These are phyloP conservation scores for Fusarium nodosum DNA, from an alignment of 2,329 filamentous ascomycete genomes.

Conservation along the genomic window DNA sequence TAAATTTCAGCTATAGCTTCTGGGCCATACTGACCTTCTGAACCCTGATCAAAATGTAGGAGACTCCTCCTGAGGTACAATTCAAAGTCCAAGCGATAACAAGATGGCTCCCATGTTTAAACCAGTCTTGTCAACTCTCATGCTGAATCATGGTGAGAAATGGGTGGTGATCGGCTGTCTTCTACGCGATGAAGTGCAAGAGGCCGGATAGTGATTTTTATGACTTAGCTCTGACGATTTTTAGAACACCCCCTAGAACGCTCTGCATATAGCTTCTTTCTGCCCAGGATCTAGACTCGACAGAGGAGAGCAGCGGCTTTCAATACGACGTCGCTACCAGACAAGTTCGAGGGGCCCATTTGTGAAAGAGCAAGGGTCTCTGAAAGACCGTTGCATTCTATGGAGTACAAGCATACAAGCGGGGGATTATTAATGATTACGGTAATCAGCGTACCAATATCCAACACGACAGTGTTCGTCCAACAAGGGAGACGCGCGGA, in stretches of 20 bases:
- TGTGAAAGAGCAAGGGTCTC: slow-evolving; percentile 18
- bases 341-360: slow-evolving; percentile 14
- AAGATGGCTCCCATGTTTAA: background rate
- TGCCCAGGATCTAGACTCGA: slow-evolving; percentile 14
- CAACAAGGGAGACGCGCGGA: slow-evolving; percentile 26
- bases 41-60: background rate
- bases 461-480: slow-evolving; percentile 10
- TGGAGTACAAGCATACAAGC: slow-evolving; percentile 22
- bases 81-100: background rate
- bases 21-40: slow-evolving; percentile 9
- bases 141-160: too few relatives aligned
- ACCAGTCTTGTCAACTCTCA: background rate
- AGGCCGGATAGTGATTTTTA: too few relatives aligned
- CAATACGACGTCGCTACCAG: slow-evolving; percentile 30
- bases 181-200: too few relatives aligned
- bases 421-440: slow-evolving; percentile 23
- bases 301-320: slow-evolving; percentile 8
- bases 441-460: background rate
- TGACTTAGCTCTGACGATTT: background rate
- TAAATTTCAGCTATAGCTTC: background rate
- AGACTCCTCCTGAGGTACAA: background rate
- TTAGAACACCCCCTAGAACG: background rate
- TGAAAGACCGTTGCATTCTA: slow-evolving; percentile 27
- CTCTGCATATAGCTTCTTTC: background rate
- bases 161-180: too few relatives aligned